phyloP scores from a whole-genome alignment of 2,329 filamentous ascomycete species.

The Curvularia hawaiiensis region DNA sequence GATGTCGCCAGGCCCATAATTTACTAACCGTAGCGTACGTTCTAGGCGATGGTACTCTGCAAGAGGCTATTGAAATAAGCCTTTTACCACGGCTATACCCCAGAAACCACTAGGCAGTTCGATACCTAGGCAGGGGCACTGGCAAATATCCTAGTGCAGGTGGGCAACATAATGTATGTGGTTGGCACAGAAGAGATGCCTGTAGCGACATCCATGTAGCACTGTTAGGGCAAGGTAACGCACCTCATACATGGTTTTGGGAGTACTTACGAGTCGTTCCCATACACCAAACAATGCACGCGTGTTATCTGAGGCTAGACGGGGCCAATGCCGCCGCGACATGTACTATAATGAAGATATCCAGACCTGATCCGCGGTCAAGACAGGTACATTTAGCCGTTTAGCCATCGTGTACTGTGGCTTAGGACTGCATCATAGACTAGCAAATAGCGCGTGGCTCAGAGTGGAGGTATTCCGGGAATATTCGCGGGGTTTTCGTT shows the following conservation, averaged over 20 bases:
- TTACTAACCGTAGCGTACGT: conserved; percentile 24
- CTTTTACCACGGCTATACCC: conserved; percentile 28
- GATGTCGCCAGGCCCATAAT: conserved; percentile 24
- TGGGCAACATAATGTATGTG: neutral
- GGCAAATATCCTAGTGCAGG: conserved; percentile 24
- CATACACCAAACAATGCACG: neutral
- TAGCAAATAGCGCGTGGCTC: neutral
- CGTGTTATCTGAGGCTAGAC: neutral
- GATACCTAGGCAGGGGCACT: conserved; percentile 31
- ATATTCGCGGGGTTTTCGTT: conserved; percentile 2
- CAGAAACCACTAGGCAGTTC: conserved; percentile 33
- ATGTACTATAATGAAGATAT: conserved; percentile 5
- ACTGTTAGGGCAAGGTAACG: neutral
- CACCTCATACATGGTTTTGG: neutral
- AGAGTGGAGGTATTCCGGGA: neutral
- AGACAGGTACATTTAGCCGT: conserved; percentile 35
- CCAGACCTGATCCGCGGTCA: conserved; percentile 7
- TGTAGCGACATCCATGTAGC: neutral
- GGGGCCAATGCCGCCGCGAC: neutral
- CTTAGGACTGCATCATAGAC: conserved; percentile 17
- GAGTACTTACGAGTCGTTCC: neutral
- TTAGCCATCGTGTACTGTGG: conserved; percentile 30
- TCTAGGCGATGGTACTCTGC: conserved; percentile 20
- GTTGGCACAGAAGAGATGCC: neutral
- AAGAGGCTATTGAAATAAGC: conserved; percentile 34